These are phyloP conservation scores for Coemansia javaensis DNA, from an alignment of 192 early-diverging fungal genomes.

Conservation along the genomic window DNA sequence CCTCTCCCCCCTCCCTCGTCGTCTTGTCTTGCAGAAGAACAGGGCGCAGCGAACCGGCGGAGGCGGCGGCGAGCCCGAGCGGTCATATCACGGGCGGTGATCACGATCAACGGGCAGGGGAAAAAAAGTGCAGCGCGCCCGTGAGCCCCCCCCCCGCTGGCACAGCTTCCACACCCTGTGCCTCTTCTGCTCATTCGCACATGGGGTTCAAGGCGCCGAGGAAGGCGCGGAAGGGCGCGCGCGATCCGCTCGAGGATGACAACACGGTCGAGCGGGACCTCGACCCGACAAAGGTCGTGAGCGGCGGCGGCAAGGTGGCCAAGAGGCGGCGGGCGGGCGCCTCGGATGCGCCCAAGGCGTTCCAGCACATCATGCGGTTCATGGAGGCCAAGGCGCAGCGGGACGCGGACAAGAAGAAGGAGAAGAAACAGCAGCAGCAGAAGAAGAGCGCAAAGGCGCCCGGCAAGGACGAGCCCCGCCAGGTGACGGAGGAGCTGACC, in stretches of 20 bases:
- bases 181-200: neutral
- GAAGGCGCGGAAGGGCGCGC: conserved; percentile 20
- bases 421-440: conserved; percentile 9
- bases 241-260: conserved; percentile 13
- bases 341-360: conserved; percentile 37
- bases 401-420: conserved; percentile 10
- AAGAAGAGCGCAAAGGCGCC: neutral
- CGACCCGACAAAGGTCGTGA: conserved; percentile 28
- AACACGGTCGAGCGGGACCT: conserved; percentile 21
- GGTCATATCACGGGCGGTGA: too few species aligned
- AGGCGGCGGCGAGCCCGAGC: too few species aligned
- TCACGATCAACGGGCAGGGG: too few species aligned
- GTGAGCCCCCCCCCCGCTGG: too few species aligned
- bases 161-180: too few species aligned
- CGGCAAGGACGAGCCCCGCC: conserved; percentile 3
- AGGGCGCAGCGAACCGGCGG: too few species aligned
- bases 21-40: too few species aligned
- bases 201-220: conserved; percentile 48
- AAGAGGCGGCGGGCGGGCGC: conserved; percentile 1
- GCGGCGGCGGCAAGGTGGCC: conserved; percentile 31
- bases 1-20: too few species aligned
- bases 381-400: conserved; percentile 18
- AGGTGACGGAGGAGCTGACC: conserved; percentile 17
- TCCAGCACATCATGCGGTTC: conserved; percentile 34
- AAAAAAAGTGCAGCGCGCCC: too few species aligned